These are phyloP conservation scores for Clarkia xantiana DNA, from an alignment of 345 rosid genomes.

Conservation along the genomic window DNA sequence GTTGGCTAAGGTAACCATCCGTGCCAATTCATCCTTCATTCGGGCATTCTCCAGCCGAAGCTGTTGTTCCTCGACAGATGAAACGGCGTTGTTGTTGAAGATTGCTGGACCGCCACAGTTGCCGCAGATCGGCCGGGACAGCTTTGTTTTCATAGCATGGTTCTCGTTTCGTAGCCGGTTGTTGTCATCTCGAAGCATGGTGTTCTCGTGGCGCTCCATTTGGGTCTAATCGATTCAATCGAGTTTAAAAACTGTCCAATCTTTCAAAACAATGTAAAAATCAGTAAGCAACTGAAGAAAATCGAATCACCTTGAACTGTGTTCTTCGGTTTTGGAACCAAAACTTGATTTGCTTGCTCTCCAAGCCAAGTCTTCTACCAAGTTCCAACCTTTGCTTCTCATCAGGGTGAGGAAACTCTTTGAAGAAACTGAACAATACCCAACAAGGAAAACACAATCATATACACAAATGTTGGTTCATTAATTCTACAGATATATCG, in stretches of 20 bases:
- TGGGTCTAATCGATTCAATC: conserved; percentile 43
- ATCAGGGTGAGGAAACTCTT: conserved; percentile 61
- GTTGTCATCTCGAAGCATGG: conserved; percentile 49
- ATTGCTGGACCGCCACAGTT: conserved; percentile 48
- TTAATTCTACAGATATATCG: no score
- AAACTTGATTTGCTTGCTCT: conserved; percentile 49
- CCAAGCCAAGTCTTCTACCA: conserved; percentile 39
- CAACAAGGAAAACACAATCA: conserved; percentile 1
- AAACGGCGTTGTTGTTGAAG: conserved; percentile 14
- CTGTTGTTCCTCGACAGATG: conserved; percentile 35
- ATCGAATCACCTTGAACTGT: conserved; percentile 49
- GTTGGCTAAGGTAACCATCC: conserved; percentile 30
- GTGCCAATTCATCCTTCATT: conserved; percentile 39
- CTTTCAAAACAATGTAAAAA: neutral
- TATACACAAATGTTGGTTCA: neutral
- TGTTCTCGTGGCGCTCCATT: conserved; percentile 57
- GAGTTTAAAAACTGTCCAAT: neutral
- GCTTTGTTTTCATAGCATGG: conserved; percentile 29
- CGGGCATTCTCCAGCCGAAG: conserved; percentile 49
- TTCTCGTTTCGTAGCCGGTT: conserved; percentile 53
- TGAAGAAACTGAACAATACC: conserved; percentile 33
- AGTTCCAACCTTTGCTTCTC: conserved; percentile 52
- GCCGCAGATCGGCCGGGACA: conserved; percentile 38
- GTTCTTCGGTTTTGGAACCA: conserved; percentile 80
- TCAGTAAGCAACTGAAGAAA: neutral